Conservation (phyloP, 345 rosid genomes). For the Lumnitzera littorea region DNA sequence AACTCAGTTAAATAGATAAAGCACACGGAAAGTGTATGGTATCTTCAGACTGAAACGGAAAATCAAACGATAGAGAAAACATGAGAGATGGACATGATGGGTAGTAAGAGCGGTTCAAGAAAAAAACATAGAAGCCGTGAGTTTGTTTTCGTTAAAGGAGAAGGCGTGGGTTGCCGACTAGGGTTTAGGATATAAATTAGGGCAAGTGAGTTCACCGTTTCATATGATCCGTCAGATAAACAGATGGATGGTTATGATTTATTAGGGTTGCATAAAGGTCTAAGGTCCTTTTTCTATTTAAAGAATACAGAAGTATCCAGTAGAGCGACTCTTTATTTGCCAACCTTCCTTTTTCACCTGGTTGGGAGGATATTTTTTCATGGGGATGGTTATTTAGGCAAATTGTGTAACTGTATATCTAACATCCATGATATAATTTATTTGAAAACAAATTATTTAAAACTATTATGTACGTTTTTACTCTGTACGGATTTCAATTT, state of each 20-base stretch:
- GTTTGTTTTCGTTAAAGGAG: not conserved
- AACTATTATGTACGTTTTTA: too few species aligned
- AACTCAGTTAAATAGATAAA: too few species aligned
- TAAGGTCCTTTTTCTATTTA: conserved; percentile 6
- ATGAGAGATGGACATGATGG: not conserved
- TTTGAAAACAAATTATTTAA: too few species aligned
- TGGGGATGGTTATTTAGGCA: too few species aligned
- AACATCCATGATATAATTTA: too few species aligned
- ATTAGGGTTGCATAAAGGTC: conserved; percentile 14
- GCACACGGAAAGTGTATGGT: too few species aligned
- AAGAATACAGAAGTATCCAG: not conserved
- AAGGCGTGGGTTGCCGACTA: conserved; percentile 20
- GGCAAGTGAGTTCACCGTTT: conserved; percentile 16
- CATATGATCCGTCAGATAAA: conserved; percentile 26
- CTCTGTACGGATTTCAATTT: too few species aligned
- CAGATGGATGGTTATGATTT: conserved; percentile 24
- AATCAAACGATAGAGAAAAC: too few species aligned
- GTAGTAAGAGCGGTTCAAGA: conserved; percentile 6
- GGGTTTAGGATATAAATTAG: conserved; percentile 49
- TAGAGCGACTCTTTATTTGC: not conserved
- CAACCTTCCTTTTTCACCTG: too few species aligned
- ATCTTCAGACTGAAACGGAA: too few species aligned
- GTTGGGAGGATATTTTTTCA: too few species aligned
- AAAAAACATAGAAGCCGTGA: not conserved
- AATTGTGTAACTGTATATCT: too few species aligned